These are phyloP conservation scores for Trametes cingulata DNA, from an alignment of 768 basidiomycete genomes.

Conservation along the genomic window DNA sequence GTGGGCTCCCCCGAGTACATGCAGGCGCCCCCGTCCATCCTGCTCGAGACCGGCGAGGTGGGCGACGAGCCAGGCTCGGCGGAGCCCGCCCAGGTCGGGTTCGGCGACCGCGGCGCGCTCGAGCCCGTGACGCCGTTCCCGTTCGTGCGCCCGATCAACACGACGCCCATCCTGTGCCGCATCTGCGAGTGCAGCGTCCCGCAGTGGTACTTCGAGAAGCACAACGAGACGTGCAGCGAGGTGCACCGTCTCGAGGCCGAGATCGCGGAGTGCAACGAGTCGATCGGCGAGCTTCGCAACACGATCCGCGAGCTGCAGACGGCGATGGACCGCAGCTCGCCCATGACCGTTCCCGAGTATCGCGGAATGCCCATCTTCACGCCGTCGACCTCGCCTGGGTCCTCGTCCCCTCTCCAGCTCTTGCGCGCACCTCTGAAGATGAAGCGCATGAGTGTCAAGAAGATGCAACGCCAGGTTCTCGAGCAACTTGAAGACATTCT, in stretches of 20 bases:
- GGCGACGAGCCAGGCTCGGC: constrained; percentile 38
- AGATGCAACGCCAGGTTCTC: constrained; percentile 75
- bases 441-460: constrained; percentile 79
- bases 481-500: constrained; percentile 88
- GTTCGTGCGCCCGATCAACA: constrained; percentile 74
- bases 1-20: constrained; percentile 70
- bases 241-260: constrained; percentile 95
- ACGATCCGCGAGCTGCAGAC: constrained; percentile 77
- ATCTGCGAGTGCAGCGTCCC: constrained; percentile 97
- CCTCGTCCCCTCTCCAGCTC: constrained; percentile 74
- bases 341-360: constrained; percentile 73
- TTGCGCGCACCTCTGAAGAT: constrained; percentile 68
- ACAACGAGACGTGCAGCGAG: constrained; percentile 98
- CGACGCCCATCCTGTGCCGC: constrained; percentile 86
- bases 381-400: constrained; percentile 68
- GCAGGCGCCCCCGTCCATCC: constrained; percentile 60
- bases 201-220: constrained; percentile 99
- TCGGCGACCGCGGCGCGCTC: constrained; percentile 25
- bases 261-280: constrained; percentile 92
- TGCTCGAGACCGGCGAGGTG: constrained; percentile 50
- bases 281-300: constrained; percentile 81
- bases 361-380: constrained; percentile 84
- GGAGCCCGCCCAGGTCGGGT: constrained; percentile 42
- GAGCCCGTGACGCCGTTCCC: constrained; percentile 69
- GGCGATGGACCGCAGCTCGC: constrained; percentile 75